Evolutionary conservation across 1,139 yeast species (phyloP), one percentile per base, ranked within the genome.

Genomic region (Candida glucosophila): DNA sequence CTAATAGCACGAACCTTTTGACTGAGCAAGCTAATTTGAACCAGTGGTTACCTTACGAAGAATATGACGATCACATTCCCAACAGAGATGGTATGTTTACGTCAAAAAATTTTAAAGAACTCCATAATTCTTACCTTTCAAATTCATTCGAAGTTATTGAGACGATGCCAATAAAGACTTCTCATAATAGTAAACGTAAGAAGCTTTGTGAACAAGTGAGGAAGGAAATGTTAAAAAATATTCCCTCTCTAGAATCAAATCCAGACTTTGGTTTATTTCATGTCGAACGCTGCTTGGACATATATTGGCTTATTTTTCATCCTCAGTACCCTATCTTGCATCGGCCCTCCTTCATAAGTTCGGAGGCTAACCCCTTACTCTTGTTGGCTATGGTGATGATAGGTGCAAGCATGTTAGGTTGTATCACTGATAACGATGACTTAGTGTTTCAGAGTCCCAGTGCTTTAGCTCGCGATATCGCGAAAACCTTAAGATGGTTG

Each of bases 281-380:
- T 19, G 40, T 52, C n/a, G 53, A 50, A 25, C 21, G 44, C 15
- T 49, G 43, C 25, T 38, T 53, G 19, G 55, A 51, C 24, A 38
- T 48, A 20, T 76, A 61, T 42, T 76, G 82, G 83, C 44, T 49
- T 5, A 53, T 61, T 12, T 73, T 67, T 48, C 80, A 75, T 40
- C 65, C 71, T 5, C 80, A 75, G 43, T 70, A 63, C 35, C 77
- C 80, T 2, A 55, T 77, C 20, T 43, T 77, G 19, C 83, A 76
- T 37, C 55, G 61, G 25, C 80, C 82, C 1, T 71, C 80, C 1
- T 76, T 76, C 43, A 56, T 63, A 23, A 64, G 74, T 6, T 55
- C 58, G 20, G 53, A 58, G 3, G 63, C 73, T 13, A 73, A 73
- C 4, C 69, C 74, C 0, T 57, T 75, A 6, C 45, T 77, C 12